Evolutionary conservation across 306 rosid species (phyloP), one percentile per base, ranked within the genome.

Genomic region (Malus orientalis): DNA sequence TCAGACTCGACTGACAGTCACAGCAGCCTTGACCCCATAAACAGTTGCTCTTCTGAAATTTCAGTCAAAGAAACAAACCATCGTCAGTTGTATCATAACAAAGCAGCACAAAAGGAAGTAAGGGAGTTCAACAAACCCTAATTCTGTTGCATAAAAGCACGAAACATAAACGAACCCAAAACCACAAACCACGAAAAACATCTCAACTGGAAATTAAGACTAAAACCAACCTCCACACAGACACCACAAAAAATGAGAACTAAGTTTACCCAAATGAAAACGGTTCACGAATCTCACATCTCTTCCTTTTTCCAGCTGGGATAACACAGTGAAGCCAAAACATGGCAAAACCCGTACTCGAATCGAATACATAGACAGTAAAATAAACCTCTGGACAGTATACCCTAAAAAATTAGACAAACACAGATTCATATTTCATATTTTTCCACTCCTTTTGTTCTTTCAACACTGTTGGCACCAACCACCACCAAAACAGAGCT

Each of bases 271-370:
- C 69, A 13, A 42, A 47, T 23, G 14, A 5, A 11, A 74, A 64
- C 11, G 23, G 32, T 62, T 63, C 76, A 54, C 40, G 67, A 78
- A 67, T 65, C 74, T 62, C 64, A 60, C 13, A 63, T 58, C 67
- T 19, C 64, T 71, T 67, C 78, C 73, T 40, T 66, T 80, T 70
- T 73, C 68, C 57, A 74, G 62, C 66, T 74, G 47, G 59, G 59
- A 71, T 38, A 49, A 49, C 3, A 82, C 40, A 60, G 66, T 29
- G 57, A 51, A 33, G 11, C 42, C 10, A 45, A 54, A 75, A 65
- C 16, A 73, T 25, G 75, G 27, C 22, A 23, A 40, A 70, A 49
- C 30, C 33, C 57, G 15, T 19, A 32, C 30, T 19, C 11, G 4
- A 76, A 73, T 71, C 62, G 33, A 67, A 71, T 32, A 71, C 49